Conservation (phyloP, 2,329 filamentous ascomycete genomes). For the Penicillium freii region DNA sequence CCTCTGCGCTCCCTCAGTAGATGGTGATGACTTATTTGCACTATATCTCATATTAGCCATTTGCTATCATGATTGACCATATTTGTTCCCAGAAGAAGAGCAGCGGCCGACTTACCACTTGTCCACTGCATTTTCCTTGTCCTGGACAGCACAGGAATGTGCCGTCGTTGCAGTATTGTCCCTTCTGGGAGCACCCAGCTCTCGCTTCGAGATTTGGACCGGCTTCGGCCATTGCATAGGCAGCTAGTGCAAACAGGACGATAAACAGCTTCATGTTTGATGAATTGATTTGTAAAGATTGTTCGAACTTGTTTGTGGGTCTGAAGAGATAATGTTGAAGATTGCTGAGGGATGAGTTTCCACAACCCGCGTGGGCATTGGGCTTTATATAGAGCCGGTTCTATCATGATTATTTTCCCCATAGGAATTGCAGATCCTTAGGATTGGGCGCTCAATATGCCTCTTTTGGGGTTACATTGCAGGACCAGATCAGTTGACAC, state of each 20-base stretch:
- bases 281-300: neutral
- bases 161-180: conserved; percentile 14
- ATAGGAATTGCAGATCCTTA: no score
- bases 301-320: neutral
- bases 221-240: conserved; percentile 4
- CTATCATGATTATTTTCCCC: neutral
- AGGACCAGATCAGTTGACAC: neutral
- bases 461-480: neutral
- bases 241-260: neutral
- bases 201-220: conserved; percentile 44
- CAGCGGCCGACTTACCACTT: neutral
- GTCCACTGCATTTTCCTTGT: neutral
- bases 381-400: neutral
- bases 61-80: neutral
- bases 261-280: conserved; percentile 4
- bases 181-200: conserved; percentile 10
- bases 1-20: neutral
- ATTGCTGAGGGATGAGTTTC: neutral
- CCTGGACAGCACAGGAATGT: conserved; percentile 10
- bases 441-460: no score
- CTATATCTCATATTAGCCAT: neutral
- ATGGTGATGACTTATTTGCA: neutral
- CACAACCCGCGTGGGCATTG: neutral
- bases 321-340: neutral
- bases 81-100: neutral